These are phyloP conservation scores for Aureobasidium subglaciale DNA, from an alignment of 2,329 filamentous ascomycete species.

Conservation along the genomic window DNA sequence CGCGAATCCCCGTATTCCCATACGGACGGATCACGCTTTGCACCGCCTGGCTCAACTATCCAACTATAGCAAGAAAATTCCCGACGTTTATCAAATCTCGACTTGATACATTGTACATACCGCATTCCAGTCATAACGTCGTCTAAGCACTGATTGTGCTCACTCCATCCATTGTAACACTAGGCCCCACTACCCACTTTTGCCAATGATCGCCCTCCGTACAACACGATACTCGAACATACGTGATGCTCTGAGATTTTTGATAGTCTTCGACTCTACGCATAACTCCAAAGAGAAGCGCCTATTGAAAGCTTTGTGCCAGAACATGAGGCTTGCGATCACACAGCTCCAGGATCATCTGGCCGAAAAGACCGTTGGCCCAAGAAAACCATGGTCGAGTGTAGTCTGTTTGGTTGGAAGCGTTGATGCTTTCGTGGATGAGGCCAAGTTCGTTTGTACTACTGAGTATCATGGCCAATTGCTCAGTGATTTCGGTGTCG, in stretches of 20 bases:
- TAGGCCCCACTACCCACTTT: too few species aligned
- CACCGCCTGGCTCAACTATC: too few species aligned
- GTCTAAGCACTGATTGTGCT: not conserved
- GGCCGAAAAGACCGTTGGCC: slow-evolving; percentile 47
- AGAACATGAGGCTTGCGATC: slow-evolving; percentile 38
- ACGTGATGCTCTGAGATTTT: too few species aligned
- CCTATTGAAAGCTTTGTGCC: slow-evolving; percentile 36
- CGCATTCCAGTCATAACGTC: not conserved
- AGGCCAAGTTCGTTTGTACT: slow-evolving; percentile 43
- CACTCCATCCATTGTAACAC: too few species aligned
- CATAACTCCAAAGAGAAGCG: not conserved
- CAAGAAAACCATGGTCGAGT: slow-evolving; percentile 47
- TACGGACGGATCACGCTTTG: not conserved
- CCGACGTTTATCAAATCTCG: too few species aligned
- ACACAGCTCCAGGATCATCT: slow-evolving; percentile 42
- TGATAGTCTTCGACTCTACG: too few species aligned
- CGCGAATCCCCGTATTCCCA: not conserved
- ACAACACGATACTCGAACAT: too few species aligned
- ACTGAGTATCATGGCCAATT: slow-evolving; percentile 39
- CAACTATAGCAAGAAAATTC: too few species aligned
- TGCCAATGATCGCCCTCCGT: not conserved
- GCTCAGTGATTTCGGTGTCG: slow-evolving; percentile 39
- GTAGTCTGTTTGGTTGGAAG: slow-evolving; percentile 40
- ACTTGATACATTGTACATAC: not conserved
- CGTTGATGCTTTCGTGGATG: slow-evolving; percentile 47